Percentiles rank a stretch among this genome's conserved stretches.
Evolutionary conservation across 306 rosid genomes (phyloP).

Genomic region (Potentilla sterilis): DNA sequence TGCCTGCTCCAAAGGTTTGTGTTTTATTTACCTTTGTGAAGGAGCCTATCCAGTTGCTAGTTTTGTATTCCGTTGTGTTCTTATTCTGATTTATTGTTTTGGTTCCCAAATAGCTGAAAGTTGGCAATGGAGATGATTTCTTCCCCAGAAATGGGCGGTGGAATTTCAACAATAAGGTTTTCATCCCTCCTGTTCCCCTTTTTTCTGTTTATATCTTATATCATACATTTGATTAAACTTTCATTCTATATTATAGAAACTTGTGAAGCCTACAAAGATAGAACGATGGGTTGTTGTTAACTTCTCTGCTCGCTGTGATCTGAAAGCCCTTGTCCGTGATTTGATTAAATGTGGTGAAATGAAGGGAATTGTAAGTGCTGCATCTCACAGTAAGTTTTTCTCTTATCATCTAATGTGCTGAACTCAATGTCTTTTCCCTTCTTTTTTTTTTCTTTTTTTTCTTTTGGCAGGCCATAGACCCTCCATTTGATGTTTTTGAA

Average conservation of each 20-base stretch:
- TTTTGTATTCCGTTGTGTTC: background rate
- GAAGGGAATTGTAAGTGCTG: constrained; percentile 81
- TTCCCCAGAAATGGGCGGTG: constrained; percentile 86
- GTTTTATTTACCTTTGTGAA: background rate
- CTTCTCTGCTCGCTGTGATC: constrained; percentile 83
- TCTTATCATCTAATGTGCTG: background rate
- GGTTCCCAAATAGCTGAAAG: constrained; percentile 51
- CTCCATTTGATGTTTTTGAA: constrained; percentile 58
- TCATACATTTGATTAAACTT: background rate
- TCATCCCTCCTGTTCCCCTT: background rate
- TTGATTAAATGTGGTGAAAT: constrained; percentile 60
- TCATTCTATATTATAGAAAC: constrained; percentile 45
- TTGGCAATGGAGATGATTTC: constrained; percentile 81
- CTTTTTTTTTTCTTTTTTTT: background rate
- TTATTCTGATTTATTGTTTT: background rate
- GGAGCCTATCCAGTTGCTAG: background rate
- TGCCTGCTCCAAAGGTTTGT: constrained; percentile 82
- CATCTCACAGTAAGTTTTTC: background rate
- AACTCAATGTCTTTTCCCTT: background rate
- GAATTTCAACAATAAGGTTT: constrained; percentile 89
- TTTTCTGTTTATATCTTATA: background rate
- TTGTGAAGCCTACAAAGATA: constrained; percentile 54
- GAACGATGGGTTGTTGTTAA: constrained; percentile 78
- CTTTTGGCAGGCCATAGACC: constrained; percentile 43
- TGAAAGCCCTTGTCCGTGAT: constrained; percentile 50